Evolutionary conservation across 1,284 basidiomycete species (phyloP), one percentile per base, ranked within the genome.

Genomic region (Irpex sp.): DNA sequence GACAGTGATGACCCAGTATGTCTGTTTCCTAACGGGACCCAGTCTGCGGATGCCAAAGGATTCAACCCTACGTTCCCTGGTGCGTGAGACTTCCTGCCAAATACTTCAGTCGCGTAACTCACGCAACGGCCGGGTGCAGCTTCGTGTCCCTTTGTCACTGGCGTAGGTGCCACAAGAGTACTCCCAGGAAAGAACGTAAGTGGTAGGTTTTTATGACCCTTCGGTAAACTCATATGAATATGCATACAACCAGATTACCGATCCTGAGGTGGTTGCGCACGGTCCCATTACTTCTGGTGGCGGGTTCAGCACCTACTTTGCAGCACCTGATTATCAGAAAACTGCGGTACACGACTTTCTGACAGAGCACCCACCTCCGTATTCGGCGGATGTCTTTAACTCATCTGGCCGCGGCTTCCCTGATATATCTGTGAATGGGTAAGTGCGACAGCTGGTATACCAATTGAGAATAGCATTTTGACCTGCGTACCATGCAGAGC

Each of bases 61-160:
- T 71, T 68, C 63, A 62, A 63, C 36, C 48, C 13, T 11, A 26
- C 57, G 48, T 55, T 57, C 52, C 56, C 58, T 5, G 64, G 67
- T 26, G 65, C 64, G 19, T 52, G 26, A 44, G 40, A 52, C 17
- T 17, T 17, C 8, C 9, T 4, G 11, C 21, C 8, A 52, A 15
- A 17, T 19, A 26, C n/a, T 9, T 9, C 49, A 15, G 9, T 9
- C n/a, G 2, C 17, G n/a, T 19, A 17, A 52, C 21, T 17, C 11
- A 44, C 15, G 15, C 15, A 44, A 6, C 15, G 40, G 15, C 21
- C 17, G 11, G 44, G 11, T 19, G 3, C n/a, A 52, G 49, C 49
- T 17, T 19, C 49, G 9, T 66, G 88, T 72, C 89, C 88, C 0
- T 91, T 80, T 67, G 83, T 89, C 15, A 89, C 86, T 4, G 68